Base-by-base conservation (phyloP, 129 eudicot species). In the Artemisia argyi region DNA sequence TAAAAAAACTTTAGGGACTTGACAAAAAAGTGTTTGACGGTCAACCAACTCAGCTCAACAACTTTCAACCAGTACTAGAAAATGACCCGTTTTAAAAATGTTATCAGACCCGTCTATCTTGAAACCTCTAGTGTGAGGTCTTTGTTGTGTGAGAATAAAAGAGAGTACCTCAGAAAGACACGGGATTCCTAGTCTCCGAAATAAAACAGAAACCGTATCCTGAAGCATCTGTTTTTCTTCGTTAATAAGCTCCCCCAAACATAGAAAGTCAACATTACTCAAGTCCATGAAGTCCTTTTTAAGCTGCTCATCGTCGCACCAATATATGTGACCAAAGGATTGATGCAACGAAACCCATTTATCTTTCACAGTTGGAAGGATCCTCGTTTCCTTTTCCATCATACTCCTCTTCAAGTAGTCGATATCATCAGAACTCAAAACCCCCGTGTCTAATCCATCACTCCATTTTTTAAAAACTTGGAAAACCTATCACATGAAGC, bases 321-420 rank as follows among this genome's bases (percentile, higher is more conserved):
- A 91, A 79, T 96, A 88, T 30, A 88, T 22, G 18, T 86, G 82
- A 60, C 97, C 96, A 80, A 74, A 84, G 1, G 87, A 86, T 35
- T 82, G 61, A 79, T 88, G 86, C 65, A 91, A 83, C 10, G 97
- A 91, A 73, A 91, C 96, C 97, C 97, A 91, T 82, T 81, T 84
- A 75, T 91, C 90, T 80, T 73, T 83, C 47, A 70, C 71, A 28
- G 97, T 85, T 62, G 97, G 97, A 53, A 91, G 90, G 30, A 91
- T 83, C 15, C 71, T 61, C 58, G 5, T 79, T 59, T 88, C 87
- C 81, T 81, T 79, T 69, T 78, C 78, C 69, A 65, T 70, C 68
- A 91, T 82, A 46, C 72, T 80, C 61, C 68, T 85, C 80, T 84
- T 84, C 87, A 88, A 78, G 83, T 75, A 76, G 18, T 71, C 79